Percentiles rank a stretch among this genome's conserved stretches.
phyloP scores from a whole-genome alignment of 371 early-diverging fungal genomes.

The Nosema muscidifuracis region DNA sequence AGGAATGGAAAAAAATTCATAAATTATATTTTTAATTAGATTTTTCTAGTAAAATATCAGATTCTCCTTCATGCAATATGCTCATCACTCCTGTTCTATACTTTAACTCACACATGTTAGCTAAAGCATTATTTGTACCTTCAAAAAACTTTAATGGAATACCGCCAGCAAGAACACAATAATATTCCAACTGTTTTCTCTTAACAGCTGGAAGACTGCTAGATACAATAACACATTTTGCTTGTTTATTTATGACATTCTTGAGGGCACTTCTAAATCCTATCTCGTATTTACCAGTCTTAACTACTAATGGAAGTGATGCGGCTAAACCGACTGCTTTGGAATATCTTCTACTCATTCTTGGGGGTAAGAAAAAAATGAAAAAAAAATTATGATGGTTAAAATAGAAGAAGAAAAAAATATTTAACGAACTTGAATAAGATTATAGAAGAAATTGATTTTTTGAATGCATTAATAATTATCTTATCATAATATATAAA shows the following conservation, averaged over 20 bases:
- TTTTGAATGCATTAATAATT: too few relatives aligned
- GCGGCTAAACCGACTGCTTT: slow-evolving; percentile 3
- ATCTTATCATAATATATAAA: too few relatives aligned
- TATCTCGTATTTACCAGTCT: slow-evolving; percentile 61
- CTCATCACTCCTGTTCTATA: slow-evolving; percentile 62
- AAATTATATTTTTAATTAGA: slow-evolving; percentile 2
- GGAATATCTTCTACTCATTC: slow-evolving; percentile 19
- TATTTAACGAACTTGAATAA: too few relatives aligned
- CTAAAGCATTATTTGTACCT: slow-evolving; percentile 62
- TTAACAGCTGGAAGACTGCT: slow-evolving; percentile 58
- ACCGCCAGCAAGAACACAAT: slow-evolving; percentile 60
- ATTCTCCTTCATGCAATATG: slow-evolving; percentile 63
- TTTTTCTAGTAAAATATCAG: slow-evolving; percentile 53
- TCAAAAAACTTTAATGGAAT: slow-evolving; percentile 61
- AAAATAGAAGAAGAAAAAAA: too few relatives aligned
- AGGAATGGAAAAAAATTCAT: too few relatives aligned
- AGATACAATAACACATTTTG: slow-evolving; percentile 61
- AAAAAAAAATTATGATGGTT: too few relatives aligned
- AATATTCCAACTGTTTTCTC: slow-evolving; percentile 61
- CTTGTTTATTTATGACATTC: slow-evolving; percentile 51
- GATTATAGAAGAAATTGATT: too few relatives aligned
- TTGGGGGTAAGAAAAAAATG: background rate
- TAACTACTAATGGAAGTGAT: slow-evolving; percentile 62
- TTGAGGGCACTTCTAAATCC: slow-evolving; percentile 60
- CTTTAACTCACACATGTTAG: slow-evolving; percentile 48